Evolutionary conservation across 2,329 filamentous ascomycete species (phyloP), one percentile per base, ranked within the genome.

Genomic region (Dothistroma pini): DNA sequence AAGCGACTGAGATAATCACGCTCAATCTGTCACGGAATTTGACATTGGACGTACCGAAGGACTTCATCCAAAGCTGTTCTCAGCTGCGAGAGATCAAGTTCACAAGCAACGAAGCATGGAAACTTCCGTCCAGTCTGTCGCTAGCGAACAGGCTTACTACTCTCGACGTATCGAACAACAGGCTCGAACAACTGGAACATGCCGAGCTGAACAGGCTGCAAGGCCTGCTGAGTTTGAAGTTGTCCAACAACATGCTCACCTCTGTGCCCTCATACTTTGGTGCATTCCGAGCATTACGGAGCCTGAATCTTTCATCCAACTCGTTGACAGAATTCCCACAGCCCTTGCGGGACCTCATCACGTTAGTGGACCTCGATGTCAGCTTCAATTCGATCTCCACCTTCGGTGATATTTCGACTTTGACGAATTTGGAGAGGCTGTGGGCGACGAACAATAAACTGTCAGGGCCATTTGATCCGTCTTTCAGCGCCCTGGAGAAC

Each of bases 391-490:
- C 88, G 47, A 96, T 99, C 64, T 84, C 85, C 11, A 84, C 80
- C 57, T 79, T 99, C 8, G 92, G 93, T 0, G 86, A 88, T 64
- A 90, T 99, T 66, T 91, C 92, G 7, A 86, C 86, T 58, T 78
- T 99, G 60, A 86, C 83, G 60, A 90, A 87, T 58, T 79, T 99
- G 41, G 95, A 97, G 76, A 87, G 93, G 65, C 84, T 99, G 32
- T 91, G 95, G 78, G 93, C 96, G 68, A 97, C 95, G 1, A 99
- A 99, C 78, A 99, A 99, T 76, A 88, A 89, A 63, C 80, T 99
- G 14, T 83, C 84, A 21, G 90, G 90, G 2, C 82, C 87, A 7
- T 86, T 97, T 38, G 90, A 92, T 9, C 66, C 65, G 19, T 78
- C 84, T 1, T 90, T 97, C 71, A 84, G 81, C 63, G 81, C 89